Percentiles rank a stretch among this genome's conserved stretches.
These are phyloP conservation scores for Cryptosporidium muris DNA, from an alignment of 169 alveolate species.

Conservation along the genomic window DNA sequence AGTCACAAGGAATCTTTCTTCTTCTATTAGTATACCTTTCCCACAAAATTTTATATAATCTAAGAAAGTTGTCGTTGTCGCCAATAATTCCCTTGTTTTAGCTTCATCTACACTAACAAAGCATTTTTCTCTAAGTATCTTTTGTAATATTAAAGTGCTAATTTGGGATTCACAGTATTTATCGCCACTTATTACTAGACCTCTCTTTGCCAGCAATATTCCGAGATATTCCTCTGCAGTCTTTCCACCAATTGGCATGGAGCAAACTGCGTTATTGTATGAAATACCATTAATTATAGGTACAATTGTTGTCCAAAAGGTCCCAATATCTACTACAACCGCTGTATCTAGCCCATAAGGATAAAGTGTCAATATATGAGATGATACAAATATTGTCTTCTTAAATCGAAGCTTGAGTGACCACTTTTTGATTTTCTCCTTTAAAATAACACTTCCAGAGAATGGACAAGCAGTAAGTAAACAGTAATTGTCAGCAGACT, in stretches of 20 bases:
- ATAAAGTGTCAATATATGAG: conserved; percentile 40
- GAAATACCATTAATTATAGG: conserved; percentile 67
- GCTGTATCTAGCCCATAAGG: conserved; percentile 61
- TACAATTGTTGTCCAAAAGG: conserved; percentile 61
- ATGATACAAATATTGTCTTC: conserved; percentile 18
- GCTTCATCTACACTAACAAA: conserved; percentile 41
- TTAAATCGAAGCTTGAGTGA: conserved; percentile 1
- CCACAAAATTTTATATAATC: conserved; percentile 6
- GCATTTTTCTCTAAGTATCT: conserved; percentile 48
- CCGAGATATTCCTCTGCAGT: conserved; percentile 40
- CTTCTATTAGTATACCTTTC: conserved; percentile 34
- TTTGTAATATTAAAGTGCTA: conserved; percentile 4
- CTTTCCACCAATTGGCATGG: conserved; percentile 61
- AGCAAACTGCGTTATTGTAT: conserved; percentile 16
- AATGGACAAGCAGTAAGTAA: conserved; percentile 15
- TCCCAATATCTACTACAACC: conserved; percentile 57
- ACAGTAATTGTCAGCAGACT: not conserved
- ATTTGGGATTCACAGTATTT: not conserved
- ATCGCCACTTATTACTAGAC: conserved; percentile 7
- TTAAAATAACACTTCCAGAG: conserved; percentile 44
- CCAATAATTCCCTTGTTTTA: conserved; percentile 13
- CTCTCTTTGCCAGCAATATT: conserved; percentile 39
- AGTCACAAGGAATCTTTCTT: conserved; percentile 66
- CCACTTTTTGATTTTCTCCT: conserved; percentile 43
- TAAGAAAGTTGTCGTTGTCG: conserved; percentile 49